Percentiles rank a stretch among this genome's conserved stretches.
These are phyloP conservation scores for Trypanosoma mega DNA, from an alignment of 208 protist genomes.

Conservation along the genomic window DNA sequence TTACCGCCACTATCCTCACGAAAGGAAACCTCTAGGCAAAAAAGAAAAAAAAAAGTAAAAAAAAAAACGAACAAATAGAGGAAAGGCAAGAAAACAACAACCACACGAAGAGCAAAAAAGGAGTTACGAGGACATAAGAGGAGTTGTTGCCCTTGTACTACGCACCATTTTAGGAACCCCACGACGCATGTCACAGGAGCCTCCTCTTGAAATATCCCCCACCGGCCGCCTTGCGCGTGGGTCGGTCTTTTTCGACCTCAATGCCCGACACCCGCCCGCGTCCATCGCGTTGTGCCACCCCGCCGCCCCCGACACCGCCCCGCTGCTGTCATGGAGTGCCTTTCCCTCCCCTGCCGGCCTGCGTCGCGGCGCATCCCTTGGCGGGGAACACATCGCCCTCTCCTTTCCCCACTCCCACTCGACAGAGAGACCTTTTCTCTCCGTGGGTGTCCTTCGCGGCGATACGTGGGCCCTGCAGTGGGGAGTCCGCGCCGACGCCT, in stretches of 20 bases:
- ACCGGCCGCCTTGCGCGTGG: slow-evolving; percentile 20
- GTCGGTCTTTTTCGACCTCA: slow-evolving; percentile 23
- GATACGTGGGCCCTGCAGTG: slow-evolving; percentile 84
- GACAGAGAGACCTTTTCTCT: slow-evolving; percentile 34
- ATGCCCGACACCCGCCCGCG: slow-evolving; percentile 18
- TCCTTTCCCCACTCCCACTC: slow-evolving; percentile 21
- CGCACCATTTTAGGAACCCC: too few species aligned
- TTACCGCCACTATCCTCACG: too few species aligned
- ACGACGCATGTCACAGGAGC: too few species aligned
- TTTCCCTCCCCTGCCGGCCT: slow-evolving; percentile 8
- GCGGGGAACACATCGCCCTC: slow-evolving; percentile 49
- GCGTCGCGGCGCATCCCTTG: background rate
- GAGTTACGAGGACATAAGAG: background rate
- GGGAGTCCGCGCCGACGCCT: slow-evolving; percentile 31
- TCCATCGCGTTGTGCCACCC: slow-evolving; percentile 8
- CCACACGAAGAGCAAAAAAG: background rate
- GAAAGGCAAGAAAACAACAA: too few species aligned
- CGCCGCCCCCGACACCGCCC: background rate
- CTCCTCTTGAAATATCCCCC: slow-evolving; percentile 10
- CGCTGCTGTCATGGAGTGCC: slow-evolving; percentile 23
- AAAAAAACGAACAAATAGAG: too few species aligned
- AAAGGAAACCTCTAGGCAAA: too few species aligned
- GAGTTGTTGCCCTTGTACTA: background rate
- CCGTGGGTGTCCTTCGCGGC: slow-evolving; percentile 59
- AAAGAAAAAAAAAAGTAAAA: too few species aligned